Conservation (phyloP, 306 rosid species). For the Prunus mira region DNA sequence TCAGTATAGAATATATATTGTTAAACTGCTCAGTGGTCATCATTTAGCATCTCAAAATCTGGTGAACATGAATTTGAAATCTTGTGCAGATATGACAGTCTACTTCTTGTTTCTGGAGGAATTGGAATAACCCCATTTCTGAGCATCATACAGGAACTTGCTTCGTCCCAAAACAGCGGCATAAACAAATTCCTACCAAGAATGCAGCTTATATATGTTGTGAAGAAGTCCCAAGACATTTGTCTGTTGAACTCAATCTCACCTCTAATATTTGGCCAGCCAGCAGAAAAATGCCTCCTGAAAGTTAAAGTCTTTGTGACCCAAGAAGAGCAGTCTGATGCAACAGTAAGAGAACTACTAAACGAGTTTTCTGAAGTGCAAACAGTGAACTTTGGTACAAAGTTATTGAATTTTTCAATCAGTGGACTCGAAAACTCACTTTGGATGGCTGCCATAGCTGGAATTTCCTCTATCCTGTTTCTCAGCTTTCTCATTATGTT, state of each 20-base stretch:
- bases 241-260: conserved; percentile 60
- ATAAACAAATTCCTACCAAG: conserved; percentile 38
- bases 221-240: conserved; percentile 60
- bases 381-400: conserved; percentile 43
- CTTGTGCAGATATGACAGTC: conserved; percentile 69
- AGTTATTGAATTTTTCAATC: conserved; percentile 42
- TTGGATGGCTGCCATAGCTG: conserved; percentile 63
- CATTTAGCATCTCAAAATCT: neutral
- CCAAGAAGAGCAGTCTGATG: conserved; percentile 51
- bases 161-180: conserved; percentile 31
- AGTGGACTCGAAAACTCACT: conserved; percentile 57
- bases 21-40: neutral
- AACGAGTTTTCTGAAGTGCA: conserved; percentile 39
- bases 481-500: conserved; percentile 43
- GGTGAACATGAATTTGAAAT: neutral
- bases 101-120: conserved; percentile 82
- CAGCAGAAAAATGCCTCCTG: conserved; percentile 38
- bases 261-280: conserved; percentile 43
- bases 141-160: conserved; percentile 71
- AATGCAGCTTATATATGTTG: conserved; percentile 59
- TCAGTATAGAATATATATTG: neutral
- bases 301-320: conserved; percentile 68
- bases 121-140: conserved; percentile 85
- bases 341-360: conserved; percentile 42
- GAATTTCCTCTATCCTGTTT: conserved; percentile 50